Percentiles rank a stretch among this genome's conserved stretches.
These are phyloP conservation scores for Allomyces arbusculus DNA, from an alignment of 192 early-diverging fungal species.

Conservation along the genomic window DNA sequence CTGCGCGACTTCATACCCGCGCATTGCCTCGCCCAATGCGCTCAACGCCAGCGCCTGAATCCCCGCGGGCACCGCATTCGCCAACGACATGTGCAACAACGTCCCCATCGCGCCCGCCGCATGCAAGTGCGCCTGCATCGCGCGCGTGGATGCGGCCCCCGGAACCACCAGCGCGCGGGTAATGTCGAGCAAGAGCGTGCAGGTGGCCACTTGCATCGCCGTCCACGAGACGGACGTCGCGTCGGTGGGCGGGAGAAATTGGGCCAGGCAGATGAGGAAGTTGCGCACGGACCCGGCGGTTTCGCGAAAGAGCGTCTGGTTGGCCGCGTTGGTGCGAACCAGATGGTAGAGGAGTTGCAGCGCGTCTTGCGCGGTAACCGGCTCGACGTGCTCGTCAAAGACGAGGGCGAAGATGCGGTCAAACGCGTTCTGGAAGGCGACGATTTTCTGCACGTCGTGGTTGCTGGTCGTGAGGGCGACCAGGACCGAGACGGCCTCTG, in stretches of 20 bases:
- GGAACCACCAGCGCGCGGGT: constrained; percentile 68
- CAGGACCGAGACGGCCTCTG: constrained; percentile 77
- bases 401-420: constrained; percentile 76
- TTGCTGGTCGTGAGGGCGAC: constrained; percentile 80
- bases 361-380: constrained; percentile 91
- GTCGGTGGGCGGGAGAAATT: constrained; percentile 34
- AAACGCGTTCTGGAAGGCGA: constrained; percentile 96
- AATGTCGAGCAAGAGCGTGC: constrained; percentile 68
- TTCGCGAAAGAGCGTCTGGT: constrained; percentile 30
- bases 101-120: background rate
- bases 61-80: background rate
- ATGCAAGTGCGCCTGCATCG: constrained; percentile 24
- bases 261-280: background rate
- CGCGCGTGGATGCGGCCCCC: constrained; percentile 53
- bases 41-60: constrained; percentile 36
- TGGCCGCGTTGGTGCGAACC: constrained; percentile 86
- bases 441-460: constrained; percentile 95
- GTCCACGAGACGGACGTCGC: constrained; percentile 21
- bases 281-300: background rate
- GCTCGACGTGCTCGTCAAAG: constrained; percentile 71
- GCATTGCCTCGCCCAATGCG: constrained; percentile 65
- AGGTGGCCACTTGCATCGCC: constrained; percentile 68
- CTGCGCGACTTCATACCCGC: constrained; percentile 55
- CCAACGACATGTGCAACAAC: background rate
- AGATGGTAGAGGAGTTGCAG: constrained; percentile 80